phyloP scores from a whole-genome alignment of 2,329 filamentous ascomycete species.

The Xylariaceae sp. region DNA sequence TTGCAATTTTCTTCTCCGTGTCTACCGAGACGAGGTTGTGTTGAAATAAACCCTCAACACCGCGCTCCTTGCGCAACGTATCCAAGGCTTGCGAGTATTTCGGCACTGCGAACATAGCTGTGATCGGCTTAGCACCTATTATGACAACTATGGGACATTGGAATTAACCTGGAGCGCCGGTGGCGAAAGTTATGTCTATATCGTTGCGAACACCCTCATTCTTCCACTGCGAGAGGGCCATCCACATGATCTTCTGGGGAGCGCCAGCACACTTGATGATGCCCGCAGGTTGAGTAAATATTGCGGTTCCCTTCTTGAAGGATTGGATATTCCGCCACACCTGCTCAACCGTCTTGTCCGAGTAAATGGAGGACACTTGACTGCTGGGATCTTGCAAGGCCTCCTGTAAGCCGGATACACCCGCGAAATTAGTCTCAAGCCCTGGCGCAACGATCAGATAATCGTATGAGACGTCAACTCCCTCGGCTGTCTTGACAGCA shows the following conservation, averaged over 20 bases:
- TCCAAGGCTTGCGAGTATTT: constrained; percentile 36
- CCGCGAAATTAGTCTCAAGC: constrained; percentile 34
- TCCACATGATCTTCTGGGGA: constrained; percentile 39
- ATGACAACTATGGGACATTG: not conserved
- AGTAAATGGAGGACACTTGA: constrained; percentile 37
- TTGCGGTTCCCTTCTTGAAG: constrained; percentile 33
- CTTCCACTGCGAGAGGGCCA: constrained; percentile 37
- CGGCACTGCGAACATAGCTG: constrained; percentile 37
- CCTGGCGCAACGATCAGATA: constrained; percentile 36
- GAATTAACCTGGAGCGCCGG: constrained; percentile 28
- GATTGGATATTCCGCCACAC: constrained; percentile 34
- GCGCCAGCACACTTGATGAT: constrained; percentile 38
- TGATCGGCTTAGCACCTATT: constrained; percentile 11
- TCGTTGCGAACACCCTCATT: constrained; percentile 30
- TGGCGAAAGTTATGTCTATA: constrained; percentile 34
- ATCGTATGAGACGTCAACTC: constrained; percentile 35
- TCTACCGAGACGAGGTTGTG: constrained; percentile 36
- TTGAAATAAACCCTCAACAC: constrained; percentile 37
- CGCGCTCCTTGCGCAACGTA: constrained; percentile 31
- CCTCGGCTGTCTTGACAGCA: constrained; percentile 32
- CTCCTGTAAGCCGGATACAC: constrained; percentile 32
- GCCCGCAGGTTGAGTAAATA: constrained; percentile 38
- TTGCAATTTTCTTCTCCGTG: constrained; percentile 32
- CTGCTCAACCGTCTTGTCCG: constrained; percentile 32
- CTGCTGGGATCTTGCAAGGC: constrained; percentile 32